Conservation (phyloP, 257 asterid genomes). For the Craterostigma plantagineum region DNA sequence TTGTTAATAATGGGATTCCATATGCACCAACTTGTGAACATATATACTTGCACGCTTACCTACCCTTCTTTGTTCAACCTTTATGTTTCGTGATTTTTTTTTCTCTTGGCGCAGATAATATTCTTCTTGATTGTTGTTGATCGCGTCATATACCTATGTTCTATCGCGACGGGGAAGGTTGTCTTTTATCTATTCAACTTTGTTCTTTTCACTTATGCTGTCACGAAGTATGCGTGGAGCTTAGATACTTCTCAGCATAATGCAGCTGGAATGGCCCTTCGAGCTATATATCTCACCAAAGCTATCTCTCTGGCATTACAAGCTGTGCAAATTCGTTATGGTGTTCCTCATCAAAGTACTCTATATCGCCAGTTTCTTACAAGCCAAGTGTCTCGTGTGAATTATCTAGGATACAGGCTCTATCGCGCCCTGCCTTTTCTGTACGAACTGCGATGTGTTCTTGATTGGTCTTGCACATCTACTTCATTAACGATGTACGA, state of each 20-base stretch:
- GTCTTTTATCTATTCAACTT: conserved; percentile 73
- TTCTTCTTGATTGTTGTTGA: conserved; percentile 95
- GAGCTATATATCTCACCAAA: conserved; percentile 84
- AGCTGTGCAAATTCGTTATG: conserved; percentile 91
- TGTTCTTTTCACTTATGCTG: conserved; percentile 64
- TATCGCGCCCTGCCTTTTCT: conserved; percentile 95
- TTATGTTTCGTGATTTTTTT: conserved; percentile 9
- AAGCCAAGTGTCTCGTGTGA: conserved; percentile 73
- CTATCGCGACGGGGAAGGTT: conserved; percentile 83
- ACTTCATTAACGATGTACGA: conserved; percentile 96
- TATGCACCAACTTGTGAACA: background rate
- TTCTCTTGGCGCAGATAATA: conserved; percentile 51
- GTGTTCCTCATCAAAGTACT: conserved; percentile 87
- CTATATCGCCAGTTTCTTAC: conserved; percentile 95
- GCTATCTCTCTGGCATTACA: conserved; percentile 73
- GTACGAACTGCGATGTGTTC: conserved; percentile 89
- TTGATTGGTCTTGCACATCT: conserved; percentile 96
- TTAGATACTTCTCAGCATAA: conserved; percentile 53
- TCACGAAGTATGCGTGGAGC: conserved; percentile 78
- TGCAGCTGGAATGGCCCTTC: conserved; percentile 81
- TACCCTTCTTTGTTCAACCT: background rate
- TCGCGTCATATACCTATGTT: conserved; percentile 87
- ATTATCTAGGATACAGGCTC: conserved; percentile 77
- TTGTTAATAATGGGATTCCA: too few species aligned
- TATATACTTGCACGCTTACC: background rate